Evolutionary conservation across 2,329 filamentous ascomycete species (phyloP), one percentile per base, ranked within the genome.

Genomic region (Apiospora rasikravindrae): DNA sequence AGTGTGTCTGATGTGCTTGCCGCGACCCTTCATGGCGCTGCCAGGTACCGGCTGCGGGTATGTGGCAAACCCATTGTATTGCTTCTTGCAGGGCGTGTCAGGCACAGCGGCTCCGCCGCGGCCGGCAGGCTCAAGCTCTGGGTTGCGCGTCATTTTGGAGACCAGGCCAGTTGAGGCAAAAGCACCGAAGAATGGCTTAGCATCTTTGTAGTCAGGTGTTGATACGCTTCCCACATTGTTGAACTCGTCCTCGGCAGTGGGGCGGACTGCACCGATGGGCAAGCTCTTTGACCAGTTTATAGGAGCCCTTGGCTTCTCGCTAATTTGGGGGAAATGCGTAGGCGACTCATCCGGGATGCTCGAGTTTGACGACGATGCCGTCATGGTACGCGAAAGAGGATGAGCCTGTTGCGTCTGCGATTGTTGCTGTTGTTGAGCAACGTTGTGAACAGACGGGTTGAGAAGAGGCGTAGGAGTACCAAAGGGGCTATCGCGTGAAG

Each of bases 121-220:
- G 81, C 82, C 75, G 84, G 83, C 78, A 85, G 83, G 75, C 81
- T 86, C 88, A 69, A 94, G 89, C 76, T 98, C 94, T 0, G 92
- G 89, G 80, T 94, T 92, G 72, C 94, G 92, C 78, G 96, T 97
- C 82, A 97, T 94, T 84, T 99, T 99, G 14, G 96, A 98, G 70
- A 99, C 92, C 40, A 99, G 86, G 1, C 96, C 95, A 0, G 96
- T 98, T 1, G 96, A 98, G 86, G 94, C 95, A 83, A 98, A 98
- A 8, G 95, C 95, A 53, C 93, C 91, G 44, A 93, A 92, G 71
- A 93, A 88, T 29, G 95, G 93, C 79, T 92, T 94, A 10, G 90
- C 92, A 69, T 90, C 86, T 81, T 94, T 95, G 83, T 93, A 96
- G 70, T 92, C 88, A 0, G 94, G 94, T 0, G 94, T 97, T 44